These are phyloP conservation scores for Moesziomyces antarcticus DNA, from an alignment of 1,284 basidiomycete genomes.

Conservation along the genomic window DNA sequence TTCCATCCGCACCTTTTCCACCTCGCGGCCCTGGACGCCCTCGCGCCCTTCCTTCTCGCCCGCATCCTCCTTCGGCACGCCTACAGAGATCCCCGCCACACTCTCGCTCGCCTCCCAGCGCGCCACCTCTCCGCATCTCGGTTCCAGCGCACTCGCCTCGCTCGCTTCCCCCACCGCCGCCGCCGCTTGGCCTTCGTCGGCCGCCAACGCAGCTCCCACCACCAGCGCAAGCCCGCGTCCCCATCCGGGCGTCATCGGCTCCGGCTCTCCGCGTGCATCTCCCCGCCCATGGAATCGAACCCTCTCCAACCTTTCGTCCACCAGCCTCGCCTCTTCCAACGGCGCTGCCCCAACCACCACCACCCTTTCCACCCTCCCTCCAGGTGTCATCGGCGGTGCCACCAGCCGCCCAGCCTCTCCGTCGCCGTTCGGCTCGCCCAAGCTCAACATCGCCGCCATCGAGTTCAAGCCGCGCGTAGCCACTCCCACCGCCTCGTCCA, in stretches of 20 bases:
- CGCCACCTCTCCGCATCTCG: conserved; percentile 36
- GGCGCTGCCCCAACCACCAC: conserved; percentile 9
- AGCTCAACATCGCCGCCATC: conserved; percentile 59
- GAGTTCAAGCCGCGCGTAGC: conserved; percentile 57
- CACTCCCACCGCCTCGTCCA: conserved; percentile 13
- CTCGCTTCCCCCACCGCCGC: conserved; percentile 4
- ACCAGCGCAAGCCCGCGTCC: conserved; percentile 34
- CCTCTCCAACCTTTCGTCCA: conserved; percentile 40
- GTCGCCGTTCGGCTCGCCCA: conserved; percentile 57
- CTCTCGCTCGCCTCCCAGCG: conserved; percentile 15
- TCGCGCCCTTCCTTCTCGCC: conserved; percentile 45
- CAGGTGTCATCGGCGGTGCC: conserved; percentile 20
- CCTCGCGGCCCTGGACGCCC: conserved; percentile 53
- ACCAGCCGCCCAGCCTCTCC: conserved; percentile 54
- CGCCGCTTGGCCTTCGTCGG: background rate
- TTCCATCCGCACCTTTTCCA: conserved; percentile 50
- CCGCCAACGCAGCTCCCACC: conserved; percentile 17
- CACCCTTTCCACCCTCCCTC: conserved; percentile 45
- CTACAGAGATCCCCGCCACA: conserved; percentile 13
- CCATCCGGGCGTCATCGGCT: conserved; percentile 55
- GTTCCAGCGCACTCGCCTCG: conserved; percentile 30
- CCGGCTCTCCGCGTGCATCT: conserved; percentile 53
- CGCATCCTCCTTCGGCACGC: conserved; percentile 28
- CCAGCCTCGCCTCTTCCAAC: conserved; percentile 37
- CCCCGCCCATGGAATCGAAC: conserved; percentile 53